These are phyloP conservation scores for Neocallimastix lanati DNA, from an alignment of 192 early-diverging fungal genomes.

Conservation along the genomic window DNA sequence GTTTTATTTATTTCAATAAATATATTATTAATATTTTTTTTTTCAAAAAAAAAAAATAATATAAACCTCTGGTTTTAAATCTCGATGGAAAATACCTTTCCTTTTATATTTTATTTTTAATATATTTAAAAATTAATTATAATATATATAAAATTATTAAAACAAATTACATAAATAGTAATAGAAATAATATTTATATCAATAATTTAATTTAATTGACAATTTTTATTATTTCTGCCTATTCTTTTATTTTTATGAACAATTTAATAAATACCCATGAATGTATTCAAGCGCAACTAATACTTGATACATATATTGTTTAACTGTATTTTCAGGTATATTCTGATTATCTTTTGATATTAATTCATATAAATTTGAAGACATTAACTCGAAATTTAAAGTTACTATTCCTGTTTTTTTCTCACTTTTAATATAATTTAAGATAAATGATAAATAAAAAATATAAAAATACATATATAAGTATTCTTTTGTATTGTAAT, in stretches of 20 bases:
- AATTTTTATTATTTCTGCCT: too few relatives aligned
- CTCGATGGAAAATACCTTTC: constrained; percentile 43
- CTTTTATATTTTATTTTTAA: constrained; percentile 2
- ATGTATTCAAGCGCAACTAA: constrained; percentile 39
- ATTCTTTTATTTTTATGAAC: too few relatives aligned
- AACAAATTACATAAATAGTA: too few relatives aligned
- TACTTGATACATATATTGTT: constrained; percentile 32
- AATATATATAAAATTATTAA: background rate
- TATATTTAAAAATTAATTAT: background rate
- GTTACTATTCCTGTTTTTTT: constrained; percentile 27
- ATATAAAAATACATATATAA: too few relatives aligned
- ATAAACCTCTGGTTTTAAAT: constrained; percentile 36
- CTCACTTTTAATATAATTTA: constrained; percentile 26
- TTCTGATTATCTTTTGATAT: constrained; percentile 23
- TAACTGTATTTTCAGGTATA: constrained; percentile 30
- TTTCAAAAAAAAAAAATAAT: too few relatives aligned
- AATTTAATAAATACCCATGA: constrained; percentile 22
- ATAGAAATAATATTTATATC: too few relatives aligned
- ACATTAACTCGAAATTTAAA: constrained; percentile 43
- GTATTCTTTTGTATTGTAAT: too few relatives aligned
- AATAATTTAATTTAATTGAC: too few relatives aligned
- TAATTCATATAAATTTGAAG: constrained; percentile 43
- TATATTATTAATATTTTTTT: too few relatives aligned
- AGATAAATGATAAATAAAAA: too few relatives aligned
- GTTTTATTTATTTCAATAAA: too few relatives aligned